These are phyloP conservation scores for Narthecium ossifragum DNA, from an alignment of 106 monocot genomes.

Conservation along the genomic window DNA sequence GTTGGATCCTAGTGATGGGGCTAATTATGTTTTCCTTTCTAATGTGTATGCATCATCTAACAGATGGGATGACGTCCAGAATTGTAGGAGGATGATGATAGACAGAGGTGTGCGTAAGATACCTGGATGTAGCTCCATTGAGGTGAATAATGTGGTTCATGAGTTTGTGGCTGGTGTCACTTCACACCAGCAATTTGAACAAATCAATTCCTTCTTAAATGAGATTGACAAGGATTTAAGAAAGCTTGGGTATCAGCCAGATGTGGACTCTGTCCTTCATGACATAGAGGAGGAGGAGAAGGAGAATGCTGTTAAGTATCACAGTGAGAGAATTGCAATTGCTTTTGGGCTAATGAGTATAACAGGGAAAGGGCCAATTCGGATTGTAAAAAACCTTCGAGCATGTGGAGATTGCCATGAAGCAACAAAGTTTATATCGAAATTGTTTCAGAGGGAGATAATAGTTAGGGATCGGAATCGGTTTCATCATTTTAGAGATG, in stretches of 20 bases:
- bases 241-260: slow-evolving; percentile 32
- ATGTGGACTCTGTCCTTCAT: slow-evolving; percentile 40
- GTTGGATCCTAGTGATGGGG: slow-evolving; percentile 40
- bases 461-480: slow-evolving; percentile 37
- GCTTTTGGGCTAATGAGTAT: slow-evolving; percentile 29
- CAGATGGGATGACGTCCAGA: slow-evolving; percentile 41
- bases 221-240: slow-evolving; percentile 30
- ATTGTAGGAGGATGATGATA: slow-evolving; percentile 37
- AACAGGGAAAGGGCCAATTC: slow-evolving; percentile 12
- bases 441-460: slow-evolving; percentile 27
- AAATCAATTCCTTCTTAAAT: slow-evolving; percentile 27
- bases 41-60: slow-evolving; percentile 34
- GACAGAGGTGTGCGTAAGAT: slow-evolving; percentile 35
- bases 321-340: slow-evolving; percentile 46
- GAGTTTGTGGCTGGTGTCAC: slow-evolving; percentile 46
- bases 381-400: slow-evolving; percentile 45
- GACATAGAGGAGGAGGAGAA: slow-evolving; percentile 51
- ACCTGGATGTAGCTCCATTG: slow-evolving; percentile 47
- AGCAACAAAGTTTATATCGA: slow-evolving; percentile 26
- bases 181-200: slow-evolving; percentile 31
- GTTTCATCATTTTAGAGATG: slow-evolving; percentile 33
- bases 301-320: slow-evolving; percentile 34
- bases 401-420: slow-evolving; percentile 41
- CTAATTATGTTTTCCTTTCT: slow-evolving; percentile 44
- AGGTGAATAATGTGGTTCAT: slow-evolving; percentile 34